phyloP scores from a whole-genome alignment of 2,329 filamentous ascomycete species.

The Arthrobotrys entomopaga region DNA sequence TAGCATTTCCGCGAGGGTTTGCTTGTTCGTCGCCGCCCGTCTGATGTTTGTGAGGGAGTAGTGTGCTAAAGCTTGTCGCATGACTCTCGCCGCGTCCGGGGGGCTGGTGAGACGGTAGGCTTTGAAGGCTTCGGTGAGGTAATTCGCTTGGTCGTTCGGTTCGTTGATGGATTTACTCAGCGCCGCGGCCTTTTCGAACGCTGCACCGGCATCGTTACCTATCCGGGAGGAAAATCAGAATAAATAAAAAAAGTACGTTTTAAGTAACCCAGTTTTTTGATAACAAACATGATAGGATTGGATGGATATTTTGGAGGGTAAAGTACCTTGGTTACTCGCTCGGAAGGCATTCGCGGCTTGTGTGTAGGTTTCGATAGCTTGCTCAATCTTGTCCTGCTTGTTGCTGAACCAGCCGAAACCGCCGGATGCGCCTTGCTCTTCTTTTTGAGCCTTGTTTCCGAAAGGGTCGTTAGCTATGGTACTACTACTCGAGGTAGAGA shows the following conservation, averaged over 20 bases:
- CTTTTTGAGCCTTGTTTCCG: conserved; percentile 80
- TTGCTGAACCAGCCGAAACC: conserved; percentile 83
- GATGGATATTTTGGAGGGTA: neutral
- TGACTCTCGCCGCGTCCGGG: conserved; percentile 81
- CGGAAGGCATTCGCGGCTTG: conserved; percentile 92
- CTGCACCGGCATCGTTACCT: conserved; percentile 36
- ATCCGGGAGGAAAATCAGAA: neutral
- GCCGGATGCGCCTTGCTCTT: conserved; percentile 75
- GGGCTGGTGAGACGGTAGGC: conserved; percentile 82
- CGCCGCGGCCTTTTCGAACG: conserved; percentile 44
- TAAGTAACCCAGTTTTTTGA: no score
- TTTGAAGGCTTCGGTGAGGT: conserved; percentile 90
- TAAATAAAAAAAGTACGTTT: neutral
- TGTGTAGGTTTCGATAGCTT: conserved; percentile 85
- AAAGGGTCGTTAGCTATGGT: conserved; percentile 56
- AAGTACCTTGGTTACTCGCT: conserved; percentile 81
- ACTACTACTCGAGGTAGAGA: neutral
- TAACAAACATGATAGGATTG: no score
- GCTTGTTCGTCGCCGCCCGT: conserved; percentile 88
- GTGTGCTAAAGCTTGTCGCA: conserved; percentile 82
- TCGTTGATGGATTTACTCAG: conserved; percentile 72
- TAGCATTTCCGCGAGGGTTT: conserved; percentile 85
- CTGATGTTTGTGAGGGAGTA: conserved; percentile 92
- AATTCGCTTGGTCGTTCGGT: conserved; percentile 90
- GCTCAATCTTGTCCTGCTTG: conserved; percentile 86